Conservation (phyloP, 169 alveolate species). For the Plasmodium malariae region DNA sequence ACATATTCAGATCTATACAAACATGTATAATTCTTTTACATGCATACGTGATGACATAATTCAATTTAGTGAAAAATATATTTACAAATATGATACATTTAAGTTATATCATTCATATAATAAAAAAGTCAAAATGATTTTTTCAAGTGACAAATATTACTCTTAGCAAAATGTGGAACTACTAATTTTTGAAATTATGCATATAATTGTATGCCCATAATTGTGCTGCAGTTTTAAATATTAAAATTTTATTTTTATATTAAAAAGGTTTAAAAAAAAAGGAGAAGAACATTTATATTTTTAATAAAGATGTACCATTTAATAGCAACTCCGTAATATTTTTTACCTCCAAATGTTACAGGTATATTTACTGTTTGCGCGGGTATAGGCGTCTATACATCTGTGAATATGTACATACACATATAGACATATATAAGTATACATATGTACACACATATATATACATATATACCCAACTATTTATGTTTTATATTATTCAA, state of each 20-base stretch:
- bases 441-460: not conserved
- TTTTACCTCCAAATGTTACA: constrained; percentile 36
- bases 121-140: not conserved
- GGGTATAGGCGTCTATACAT: not conserved
- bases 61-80: not conserved
- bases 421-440: not conserved
- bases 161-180: not conserved
- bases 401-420: not conserved
- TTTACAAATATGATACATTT: not conserved
- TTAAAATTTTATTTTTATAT: constrained; percentile 2
- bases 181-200: not conserved
- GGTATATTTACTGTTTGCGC: constrained; percentile 9
- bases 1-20: constrained; percentile 59
- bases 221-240: not conserved
- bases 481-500: constrained; percentile 4
- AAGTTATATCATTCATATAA: not conserved
- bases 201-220: not conserved
- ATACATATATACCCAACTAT: not conserved
- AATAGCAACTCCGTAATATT: constrained; percentile 58
- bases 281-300: constrained; percentile 58
- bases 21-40: constrained; percentile 47
- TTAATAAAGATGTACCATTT: constrained; percentile 52
- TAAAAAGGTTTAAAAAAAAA: constrained; percentile 62
- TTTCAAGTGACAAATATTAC: not conserved
- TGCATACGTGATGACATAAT: not conserved